Evolutionary conservation across 108 stramenopile genomes (phyloP).

Genomic region (Hondaea fermentalgiana): DNA sequence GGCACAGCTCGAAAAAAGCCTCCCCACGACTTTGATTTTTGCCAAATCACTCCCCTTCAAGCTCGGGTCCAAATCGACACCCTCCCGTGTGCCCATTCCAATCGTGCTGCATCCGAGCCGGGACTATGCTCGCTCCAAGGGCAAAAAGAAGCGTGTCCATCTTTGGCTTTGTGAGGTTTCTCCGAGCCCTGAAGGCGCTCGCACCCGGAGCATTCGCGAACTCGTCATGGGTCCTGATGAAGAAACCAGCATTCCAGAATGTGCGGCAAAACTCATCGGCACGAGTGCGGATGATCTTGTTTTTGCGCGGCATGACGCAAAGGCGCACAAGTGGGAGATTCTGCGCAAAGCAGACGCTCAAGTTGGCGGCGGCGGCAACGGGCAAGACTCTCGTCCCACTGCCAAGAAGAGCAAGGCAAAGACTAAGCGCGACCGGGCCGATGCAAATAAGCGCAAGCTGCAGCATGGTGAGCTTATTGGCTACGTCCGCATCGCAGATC

Average conservation of each 20-base stretch:
- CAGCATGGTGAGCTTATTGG: background rate
- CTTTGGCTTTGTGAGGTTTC: background rate
- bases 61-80: background rate
- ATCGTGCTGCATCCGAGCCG: background rate
- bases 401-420: background rate
- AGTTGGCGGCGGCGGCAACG: background rate
- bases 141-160: background rate
- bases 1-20: background rate
- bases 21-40: background rate
- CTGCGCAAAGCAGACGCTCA: background rate
- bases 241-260: background rate
- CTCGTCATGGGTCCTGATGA: no score
- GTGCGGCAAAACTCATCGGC: background rate
- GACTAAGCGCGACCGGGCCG: background rate
- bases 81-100: background rate
- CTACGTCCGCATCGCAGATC: background rate
- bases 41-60: background rate
- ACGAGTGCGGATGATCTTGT: background rate
- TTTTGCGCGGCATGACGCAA: background rate
- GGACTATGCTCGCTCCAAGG: background rate
- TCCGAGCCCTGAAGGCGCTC: background rate
- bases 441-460: background rate
- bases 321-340: background rate
- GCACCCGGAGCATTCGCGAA: background rate
- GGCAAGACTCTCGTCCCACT: background rate